Base-by-base conservation (phyloP, 805 yeast species). In the Wickerhamiella bombiphila region DNA sequence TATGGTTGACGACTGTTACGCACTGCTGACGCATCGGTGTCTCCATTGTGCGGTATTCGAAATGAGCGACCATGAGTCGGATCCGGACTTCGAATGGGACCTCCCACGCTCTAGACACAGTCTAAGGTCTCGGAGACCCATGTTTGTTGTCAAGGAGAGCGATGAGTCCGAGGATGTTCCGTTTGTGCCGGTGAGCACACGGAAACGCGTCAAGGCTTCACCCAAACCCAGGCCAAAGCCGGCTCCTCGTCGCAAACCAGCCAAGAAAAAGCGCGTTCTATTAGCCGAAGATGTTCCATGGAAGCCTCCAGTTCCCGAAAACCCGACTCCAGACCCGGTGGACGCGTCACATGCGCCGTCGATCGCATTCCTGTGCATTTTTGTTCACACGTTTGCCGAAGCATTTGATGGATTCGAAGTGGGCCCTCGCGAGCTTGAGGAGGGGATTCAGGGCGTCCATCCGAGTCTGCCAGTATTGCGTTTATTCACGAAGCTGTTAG, bases 391-490 rank as follows among this genome's bases (percentile, higher is more conserved):
- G 9, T 51, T 48, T 28, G 30, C 42, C 16, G 42, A 43, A 4
- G 35, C 39, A 6, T 61, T 57, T 35, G 45, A 42, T 9, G 65
- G 56, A 18, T 43, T 57, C 19, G 53, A 59, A 6, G 34, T 59
- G 11, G 56, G 59, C 2, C 67, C 67, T 11, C 65, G 60, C 42
- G 66, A 63, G 35, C 37, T 62, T n/a, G 66, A 62, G 37, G 54
- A 47, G 14, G 64, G 64, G 5, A 39, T 55, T 14, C 38, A 50
- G 1, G 32, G 40, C 14, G 46, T 43, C 7, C 40, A 52, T 11
- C 43, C 54, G 1, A 36, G 42, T 16, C 39, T 15, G 24, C 31
- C 37, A 11, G 52, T 46, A 2, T 58, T 60, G 19, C 53, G 53
- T 34, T 38, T 48, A 8, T 52, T 60, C 34, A 37, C 61, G 37